Evolutionary conservation across 139 green algal species (phyloP), one percentile per base, ranked within the genome.

Genomic region (Diplosphaera chodatii): DNA sequence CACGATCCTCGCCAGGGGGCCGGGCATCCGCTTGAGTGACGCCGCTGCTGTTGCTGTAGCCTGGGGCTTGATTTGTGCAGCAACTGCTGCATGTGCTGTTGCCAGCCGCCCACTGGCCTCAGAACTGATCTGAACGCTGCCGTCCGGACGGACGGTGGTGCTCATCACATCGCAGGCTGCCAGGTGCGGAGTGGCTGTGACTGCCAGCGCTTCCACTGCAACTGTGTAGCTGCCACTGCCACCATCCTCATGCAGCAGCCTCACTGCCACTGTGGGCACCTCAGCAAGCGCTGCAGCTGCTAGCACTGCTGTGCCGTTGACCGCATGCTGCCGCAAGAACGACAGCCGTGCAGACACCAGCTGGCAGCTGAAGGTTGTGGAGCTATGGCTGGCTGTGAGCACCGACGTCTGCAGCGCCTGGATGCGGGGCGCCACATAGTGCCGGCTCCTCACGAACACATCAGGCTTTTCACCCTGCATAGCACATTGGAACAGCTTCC

Each of bases 261-360:
- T 28, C 66, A 55, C 32, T 2, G 55, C 40, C 40, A 71, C 74
- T 23, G 69, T 63, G 22, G 77, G 75, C 73, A 88, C 77, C 67
- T 91, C 87, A 56, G 91, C 69, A 16, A 85, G 80, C 5, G 67
- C 81, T 1, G 81, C 86, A 1, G 66, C 80, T 0, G 86, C 77
- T 40, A 92, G 63, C 29, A 83, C 56, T 27, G 78, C 27, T n/a
- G 28, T 69, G n/a, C 77, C 77, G 20, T 1, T 28, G 13, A 87
- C 71, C 4, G 70, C 30, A 37, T 90, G 77, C 62, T 85, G 76
- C 74, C 73, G 82, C 33, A 91, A 64, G 66, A 74, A 87, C 0
- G 66, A 23, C 69, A 25, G 68, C 56, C 40, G 56, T 40, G 63
- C 23, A 21, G 64, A n/a, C n/a, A 13, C 22, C 64, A 69, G 64